Conservation (phyloP, 306 rosid genomes). For the Pueraria montana region DNA sequence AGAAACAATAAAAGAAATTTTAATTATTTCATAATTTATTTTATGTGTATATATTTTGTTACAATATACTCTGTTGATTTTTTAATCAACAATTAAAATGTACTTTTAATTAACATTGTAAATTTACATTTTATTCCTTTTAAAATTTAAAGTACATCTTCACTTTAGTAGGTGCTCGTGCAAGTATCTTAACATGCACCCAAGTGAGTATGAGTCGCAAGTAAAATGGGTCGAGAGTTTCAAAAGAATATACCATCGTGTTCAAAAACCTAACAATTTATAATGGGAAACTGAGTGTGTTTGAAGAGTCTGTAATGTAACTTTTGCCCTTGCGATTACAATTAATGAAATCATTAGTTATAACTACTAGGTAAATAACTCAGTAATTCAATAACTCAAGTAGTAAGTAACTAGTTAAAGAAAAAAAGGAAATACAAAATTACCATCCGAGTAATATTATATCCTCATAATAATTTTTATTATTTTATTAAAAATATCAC, state of each 20-base stretch:
- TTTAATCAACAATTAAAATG: background rate
- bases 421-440: background rate
- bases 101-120: background rate
- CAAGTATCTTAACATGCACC: constrained; percentile 6
- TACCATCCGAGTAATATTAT: background rate
- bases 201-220: background rate
- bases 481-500: background rate
- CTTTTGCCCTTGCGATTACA: background rate
- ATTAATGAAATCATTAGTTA: too few relatives aligned
- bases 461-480: background rate
- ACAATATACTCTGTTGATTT: background rate
- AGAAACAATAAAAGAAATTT: background rate
- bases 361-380: too few relatives aligned
- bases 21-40: background rate
- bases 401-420: background rate
- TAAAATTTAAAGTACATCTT: background rate
- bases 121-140: background rate
- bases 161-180: background rate
- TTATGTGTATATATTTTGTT: background rate
- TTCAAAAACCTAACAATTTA: background rate
- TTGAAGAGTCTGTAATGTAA: background rate
- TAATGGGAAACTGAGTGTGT: background rate
- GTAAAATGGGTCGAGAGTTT: constrained; percentile 4
- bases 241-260: background rate
- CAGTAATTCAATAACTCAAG: background rate